Conservation (phyloP, 2,329 filamentous ascomycete species). For the Colletotrichum tropicale region DNA sequence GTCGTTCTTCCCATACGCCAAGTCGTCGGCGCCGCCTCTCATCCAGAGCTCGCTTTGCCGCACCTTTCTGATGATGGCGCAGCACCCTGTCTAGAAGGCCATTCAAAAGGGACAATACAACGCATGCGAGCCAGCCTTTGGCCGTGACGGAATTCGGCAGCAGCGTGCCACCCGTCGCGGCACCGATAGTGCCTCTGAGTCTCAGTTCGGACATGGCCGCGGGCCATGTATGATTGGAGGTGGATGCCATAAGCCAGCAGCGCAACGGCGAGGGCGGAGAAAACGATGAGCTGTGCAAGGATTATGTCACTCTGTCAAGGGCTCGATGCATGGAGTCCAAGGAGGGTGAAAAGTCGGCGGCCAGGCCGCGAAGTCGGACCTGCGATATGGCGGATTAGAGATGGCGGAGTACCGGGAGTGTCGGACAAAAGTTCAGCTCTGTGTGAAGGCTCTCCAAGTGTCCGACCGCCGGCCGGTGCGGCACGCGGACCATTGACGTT, state of each 20-base stretch:
- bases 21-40: background rate
- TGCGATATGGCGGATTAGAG: background rate
- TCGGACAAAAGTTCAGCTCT: background rate
- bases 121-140: slow-evolving; percentile 6
- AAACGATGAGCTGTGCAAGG: background rate
- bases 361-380: background rate
- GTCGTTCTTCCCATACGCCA: slow-evolving; percentile 6
- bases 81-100: background rate
- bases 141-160: background rate
- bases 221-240: background rate
- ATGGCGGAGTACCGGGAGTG: background rate
- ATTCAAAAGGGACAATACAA: background rate
- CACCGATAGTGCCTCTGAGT: background rate
- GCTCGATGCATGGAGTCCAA: background rate
- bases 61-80: background rate
- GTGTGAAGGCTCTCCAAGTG: background rate
- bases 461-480: background rate
- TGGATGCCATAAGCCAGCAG: background rate
- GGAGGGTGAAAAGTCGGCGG: background rate
- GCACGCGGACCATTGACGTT: background rate
- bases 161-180: background rate
- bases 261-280: background rate
- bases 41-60: background rate
- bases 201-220: background rate
- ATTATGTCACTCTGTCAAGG: background rate